Evolutionary conservation across 345 rosid species (phyloP), one percentile per base, ranked within the genome.

Genomic region (Tarenaya hassleriana): DNA sequence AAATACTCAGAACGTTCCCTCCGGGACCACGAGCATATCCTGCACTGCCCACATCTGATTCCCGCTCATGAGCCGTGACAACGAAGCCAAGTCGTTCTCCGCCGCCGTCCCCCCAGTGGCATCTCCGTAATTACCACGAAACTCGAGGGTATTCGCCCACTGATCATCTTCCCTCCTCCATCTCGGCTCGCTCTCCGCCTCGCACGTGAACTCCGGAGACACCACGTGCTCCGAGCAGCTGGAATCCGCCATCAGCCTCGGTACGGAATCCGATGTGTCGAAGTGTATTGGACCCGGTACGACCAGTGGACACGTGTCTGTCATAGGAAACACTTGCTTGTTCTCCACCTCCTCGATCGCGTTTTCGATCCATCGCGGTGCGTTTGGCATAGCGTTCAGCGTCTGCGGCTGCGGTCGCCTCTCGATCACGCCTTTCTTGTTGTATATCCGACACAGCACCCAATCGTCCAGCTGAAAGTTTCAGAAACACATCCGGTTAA

Each of bases 361-460:
- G 3, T 4, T 10, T 4, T 12, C 4, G n/a, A 16, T 55, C 31
- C 19, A n/a, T n/a, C 29, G 29, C 29, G 29, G 29, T 5, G 29
- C 29, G 5, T 24, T 24, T 13, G 8, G 8, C n/a, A 37, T 10
- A 13, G 13, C 10, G n/a, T 15, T 52, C 35, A 31, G 65, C 19
- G 15, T 52, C 37, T 20, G 62, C 13, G 11, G 57, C 37, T 20
- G 62, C 13, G 11, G 57, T 39, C 51, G 83, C 65, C 70, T 82
- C 83, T 84, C 92, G 21, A 82, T 51, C 2, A 64, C 3, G 16
- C 98, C 96, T 63, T 87, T 91, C 75, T 91, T 91, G 75, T 91
- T 87, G 74, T 91, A 84, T 53, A 91, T 82, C 50, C 98, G 98
- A 63, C 95, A 91, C 35, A 90, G 58, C 43, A 90, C 97, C 97